Evolutionary conservation across 345 rosid genomes (phyloP).

Genomic region (Fremontodendron californicum): DNA sequence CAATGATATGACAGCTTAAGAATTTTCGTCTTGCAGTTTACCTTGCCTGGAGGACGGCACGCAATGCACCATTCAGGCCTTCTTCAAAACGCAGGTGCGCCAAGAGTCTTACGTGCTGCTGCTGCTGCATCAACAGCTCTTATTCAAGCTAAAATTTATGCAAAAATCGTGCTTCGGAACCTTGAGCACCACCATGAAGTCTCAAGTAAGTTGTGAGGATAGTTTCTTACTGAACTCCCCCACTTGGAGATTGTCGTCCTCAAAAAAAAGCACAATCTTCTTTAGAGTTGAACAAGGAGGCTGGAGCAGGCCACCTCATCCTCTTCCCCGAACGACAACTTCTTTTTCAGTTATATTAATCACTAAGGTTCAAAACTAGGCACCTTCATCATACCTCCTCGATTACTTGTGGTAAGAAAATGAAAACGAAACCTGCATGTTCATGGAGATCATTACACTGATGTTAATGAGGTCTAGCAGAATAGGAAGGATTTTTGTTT

Average conservation of each 20-base stretch:
- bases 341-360: too few relatives aligned
- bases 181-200: too few relatives aligned
- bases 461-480: not conserved
- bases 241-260: too few relatives aligned
- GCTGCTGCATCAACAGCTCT: slow-evolving; percentile 84
- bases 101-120: slow-evolving; percentile 72
- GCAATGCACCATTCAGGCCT: slow-evolving; percentile 82
- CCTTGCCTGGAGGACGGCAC: slow-evolving; percentile 85
- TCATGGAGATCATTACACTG: not conserved
- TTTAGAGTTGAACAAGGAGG: not conserved
- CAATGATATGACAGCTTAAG: not conserved
- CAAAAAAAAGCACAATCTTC: not conserved
- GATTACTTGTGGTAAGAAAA: not conserved
- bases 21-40: slow-evolving; percentile 45
- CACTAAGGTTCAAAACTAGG: not conserved
- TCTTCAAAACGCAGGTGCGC: slow-evolving; percentile 80
- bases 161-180: slow-evolving; percentile 74
- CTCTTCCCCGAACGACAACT: too few relatives aligned
- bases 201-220: too few relatives aligned
- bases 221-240: too few relatives aligned
- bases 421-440: not conserved
- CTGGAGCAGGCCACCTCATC: not conserved
- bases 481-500: not conserved
- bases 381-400: too few relatives aligned
- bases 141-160: slow-evolving; percentile 70